A percentile compares a stretch with the other conserved stretches of the same genome.
These are phyloP conservation scores for Hyaloperonospora arabidopsidis DNA, from an alignment of 352 stramenopile species.

Conservation along the genomic window DNA sequence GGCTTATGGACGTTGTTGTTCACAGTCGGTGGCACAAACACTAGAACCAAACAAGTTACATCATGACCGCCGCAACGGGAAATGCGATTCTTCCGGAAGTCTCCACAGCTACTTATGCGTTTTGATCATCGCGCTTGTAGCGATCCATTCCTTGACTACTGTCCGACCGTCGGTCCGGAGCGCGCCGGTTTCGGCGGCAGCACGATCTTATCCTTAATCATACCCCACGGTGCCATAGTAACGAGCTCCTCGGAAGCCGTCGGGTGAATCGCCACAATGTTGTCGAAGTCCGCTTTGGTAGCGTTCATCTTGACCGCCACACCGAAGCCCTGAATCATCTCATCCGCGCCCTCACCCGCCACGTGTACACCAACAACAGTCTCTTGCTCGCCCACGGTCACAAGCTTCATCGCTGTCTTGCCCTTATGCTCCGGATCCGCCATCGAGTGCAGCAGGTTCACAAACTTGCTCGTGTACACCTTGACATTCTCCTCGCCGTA, in stretches of 20 bases:
- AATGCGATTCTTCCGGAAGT: no score
- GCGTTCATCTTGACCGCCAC: constrained; percentile 98
- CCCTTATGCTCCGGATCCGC: constrained; percentile 69
- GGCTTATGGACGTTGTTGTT: no score
- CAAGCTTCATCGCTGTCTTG: constrained; percentile 93
- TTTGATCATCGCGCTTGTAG: no score
- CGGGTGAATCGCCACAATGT: constrained; percentile 94
- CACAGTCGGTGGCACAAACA: no score
- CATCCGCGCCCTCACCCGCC: constrained; percentile 91
- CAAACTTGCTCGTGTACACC: constrained; percentile 90
- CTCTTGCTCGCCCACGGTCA: constrained; percentile 84
- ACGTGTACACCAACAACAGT: constrained; percentile 96
- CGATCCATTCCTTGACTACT: constrained; percentile 7
- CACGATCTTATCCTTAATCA: constrained; percentile 72
- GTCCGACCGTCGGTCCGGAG: constrained; percentile 22
- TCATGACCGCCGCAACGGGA: no score
- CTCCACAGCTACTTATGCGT: no score
- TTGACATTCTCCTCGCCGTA: constrained; percentile 89
- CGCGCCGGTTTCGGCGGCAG: constrained; percentile 38
- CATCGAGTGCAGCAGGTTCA: constrained; percentile 88
- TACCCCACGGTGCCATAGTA: constrained; percentile 86
- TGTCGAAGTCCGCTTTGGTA: constrained; percentile 96
- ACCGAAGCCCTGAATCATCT: constrained; percentile 98
- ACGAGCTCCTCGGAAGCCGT: constrained; percentile 96
- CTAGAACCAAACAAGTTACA: no score